A percentile compares a stretch with the other conserved stretches of the same genome.
phyloP scores from a whole-genome alignment of 768 basidiomycete species.

The Termitomyces sp. region DNA sequence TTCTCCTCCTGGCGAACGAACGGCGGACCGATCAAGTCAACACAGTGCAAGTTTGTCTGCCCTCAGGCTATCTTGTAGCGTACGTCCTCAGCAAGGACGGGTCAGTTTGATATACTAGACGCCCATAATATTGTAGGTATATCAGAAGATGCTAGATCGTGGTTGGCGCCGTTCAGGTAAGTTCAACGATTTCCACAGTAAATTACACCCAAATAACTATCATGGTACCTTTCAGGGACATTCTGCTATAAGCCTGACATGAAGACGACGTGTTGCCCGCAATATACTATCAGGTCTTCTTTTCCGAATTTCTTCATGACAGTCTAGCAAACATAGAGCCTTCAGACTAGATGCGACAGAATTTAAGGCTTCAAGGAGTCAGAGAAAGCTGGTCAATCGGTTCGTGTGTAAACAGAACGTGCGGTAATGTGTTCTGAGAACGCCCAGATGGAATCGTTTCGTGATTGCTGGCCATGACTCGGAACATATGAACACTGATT shows the following conservation, averaged over 20 bases:
- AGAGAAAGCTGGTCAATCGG: conserved; percentile 74
- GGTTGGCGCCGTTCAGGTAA: conserved; percentile 81
- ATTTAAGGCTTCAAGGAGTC: conserved; percentile 71
- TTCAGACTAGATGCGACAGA: conserved; percentile 59
- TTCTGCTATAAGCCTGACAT: conserved; percentile 91
- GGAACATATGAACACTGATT: conserved; percentile 25
- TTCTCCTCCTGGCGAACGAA: conserved; percentile 49
- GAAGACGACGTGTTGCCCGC: conserved; percentile 81
- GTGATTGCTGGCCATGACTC: conserved; percentile 43
- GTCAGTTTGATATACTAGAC: not conserved
- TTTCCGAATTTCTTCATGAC: conserved; percentile 1
- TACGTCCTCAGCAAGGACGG: conserved; percentile 1
- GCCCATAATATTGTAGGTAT: conserved; percentile 49
- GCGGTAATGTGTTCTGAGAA: not conserved
- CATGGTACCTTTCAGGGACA: conserved; percentile 29
- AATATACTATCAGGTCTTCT: conserved; percentile 85
- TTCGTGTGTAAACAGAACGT: conserved; percentile 22
- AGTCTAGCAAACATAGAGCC: not conserved
- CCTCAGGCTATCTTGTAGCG: conserved; percentile 44
- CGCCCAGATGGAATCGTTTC: conserved; percentile 68
- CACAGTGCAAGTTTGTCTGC: conserved; percentile 49
- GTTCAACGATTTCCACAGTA: not conserved
- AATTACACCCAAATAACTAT: not conserved
- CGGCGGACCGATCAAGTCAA: conserved; percentile 34
- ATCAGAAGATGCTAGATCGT: conserved; percentile 79